phyloP scores from a whole-genome alignment of 257 asterid species.

The Nicotiana otophora region DNA sequence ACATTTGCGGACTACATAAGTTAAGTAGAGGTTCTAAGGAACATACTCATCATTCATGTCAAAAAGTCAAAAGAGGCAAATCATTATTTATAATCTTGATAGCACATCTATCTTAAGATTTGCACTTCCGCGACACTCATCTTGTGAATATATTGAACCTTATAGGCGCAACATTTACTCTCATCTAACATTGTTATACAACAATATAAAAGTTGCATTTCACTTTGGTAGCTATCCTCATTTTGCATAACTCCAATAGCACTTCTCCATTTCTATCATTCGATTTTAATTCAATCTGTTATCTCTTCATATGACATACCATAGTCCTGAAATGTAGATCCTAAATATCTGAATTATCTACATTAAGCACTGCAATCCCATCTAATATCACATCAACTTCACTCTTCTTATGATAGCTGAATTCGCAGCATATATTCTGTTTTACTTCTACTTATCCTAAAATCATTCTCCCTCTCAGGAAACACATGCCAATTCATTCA shows the following conservation, averaged over 20 bases:
- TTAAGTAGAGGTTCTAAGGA: background rate
- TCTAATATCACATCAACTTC: background rate
- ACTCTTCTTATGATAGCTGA: background rate
- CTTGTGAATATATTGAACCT: background rate
- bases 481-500: background rate
- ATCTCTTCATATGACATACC: background rate
- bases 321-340: background rate
- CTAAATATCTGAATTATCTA: background rate
- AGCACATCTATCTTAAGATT: background rate
- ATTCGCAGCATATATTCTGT: background rate
- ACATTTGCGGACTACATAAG: background rate
- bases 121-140: background rate
- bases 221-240: background rate
- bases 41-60: background rate
- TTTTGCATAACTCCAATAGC: background rate
- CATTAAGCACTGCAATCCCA: background rate
- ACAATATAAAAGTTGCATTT: background rate
- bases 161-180: background rate
- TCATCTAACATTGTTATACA: background rate
- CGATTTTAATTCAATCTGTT: background rate
- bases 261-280: background rate
- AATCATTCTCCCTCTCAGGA: background rate
- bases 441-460: background rate
- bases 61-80: background rate
- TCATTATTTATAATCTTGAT: background rate